Percentiles rank a stretch among this genome's conserved stretches.
phyloP scores from a whole-genome alignment of 163 green algal genomes.

The Scenedesmus sp. region DNA sequence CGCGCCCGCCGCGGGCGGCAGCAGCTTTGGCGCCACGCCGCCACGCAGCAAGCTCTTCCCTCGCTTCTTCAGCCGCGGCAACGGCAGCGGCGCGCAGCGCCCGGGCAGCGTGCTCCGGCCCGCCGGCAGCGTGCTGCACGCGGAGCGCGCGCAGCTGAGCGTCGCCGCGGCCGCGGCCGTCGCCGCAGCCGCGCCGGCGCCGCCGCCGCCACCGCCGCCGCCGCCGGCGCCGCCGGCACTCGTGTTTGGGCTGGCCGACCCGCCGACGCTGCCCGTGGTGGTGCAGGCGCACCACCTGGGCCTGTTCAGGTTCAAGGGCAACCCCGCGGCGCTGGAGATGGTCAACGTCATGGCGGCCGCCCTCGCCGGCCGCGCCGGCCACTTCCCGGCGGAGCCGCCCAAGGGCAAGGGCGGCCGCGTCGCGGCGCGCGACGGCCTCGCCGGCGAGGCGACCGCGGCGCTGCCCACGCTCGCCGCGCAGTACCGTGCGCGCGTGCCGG shows the following conservation, averaged over 20 bases:
- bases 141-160: too few relatives aligned
- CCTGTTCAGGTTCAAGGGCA: conserved; percentile 45
- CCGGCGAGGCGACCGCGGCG: neutral
- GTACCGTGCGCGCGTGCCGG: conserved; percentile 25
- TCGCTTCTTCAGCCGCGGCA: too few relatives aligned
- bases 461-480: conserved; percentile 23
- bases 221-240: neutral
- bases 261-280: neutral
- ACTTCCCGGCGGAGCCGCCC: conserved; percentile 26
- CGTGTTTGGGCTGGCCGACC: neutral
- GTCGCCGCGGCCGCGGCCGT: too few relatives aligned
- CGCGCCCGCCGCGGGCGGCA: too few relatives aligned
- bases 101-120: too few relatives aligned
- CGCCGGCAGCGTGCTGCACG: too few relatives aligned
- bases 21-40: too few relatives aligned
- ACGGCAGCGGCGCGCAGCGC: too few relatives aligned
- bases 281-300: conserved; percentile 19
- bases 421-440: neutral
- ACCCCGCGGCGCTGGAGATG: conserved; percentile 31
- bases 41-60: too few relatives aligned
- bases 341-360: conserved; percentile 23
- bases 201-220: neutral
- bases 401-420: conserved; percentile 35
- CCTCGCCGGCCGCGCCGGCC: neutral
- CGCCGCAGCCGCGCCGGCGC: too few relatives aligned